phyloP scores from a whole-genome alignment of 163 green algal species.

The Chlorella variabilis region DNA sequence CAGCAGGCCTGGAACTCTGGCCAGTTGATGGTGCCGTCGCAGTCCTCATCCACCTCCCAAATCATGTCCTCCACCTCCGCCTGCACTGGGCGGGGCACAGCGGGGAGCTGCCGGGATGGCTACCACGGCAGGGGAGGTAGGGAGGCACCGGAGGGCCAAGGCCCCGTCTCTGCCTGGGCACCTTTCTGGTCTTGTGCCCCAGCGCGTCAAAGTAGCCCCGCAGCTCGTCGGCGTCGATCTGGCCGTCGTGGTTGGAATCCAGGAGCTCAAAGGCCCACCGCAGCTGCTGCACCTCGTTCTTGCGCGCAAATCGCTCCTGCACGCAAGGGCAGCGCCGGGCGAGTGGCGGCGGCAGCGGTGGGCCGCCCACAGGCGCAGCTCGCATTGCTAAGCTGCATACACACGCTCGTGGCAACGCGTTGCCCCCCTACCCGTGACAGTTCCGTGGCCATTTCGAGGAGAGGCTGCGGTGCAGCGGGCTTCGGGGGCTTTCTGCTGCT shows the following conservation, averaged over 20 bases:
- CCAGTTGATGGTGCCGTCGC: conserved; percentile 86
- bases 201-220: conserved; percentile 74
- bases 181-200: conserved; percentile 77
- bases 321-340: neutral
- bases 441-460: neutral
- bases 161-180: no score
- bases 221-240: conserved; percentile 88
- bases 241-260: conserved; percentile 82
- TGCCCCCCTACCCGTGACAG: conserved; percentile 7
- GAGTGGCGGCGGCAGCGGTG: neutral
- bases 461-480: neutral
- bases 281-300: conserved; percentile 88
- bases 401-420: no score
- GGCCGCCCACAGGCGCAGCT: no score
- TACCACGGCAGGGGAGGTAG: no score
- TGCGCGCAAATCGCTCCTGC: conserved; percentile 85
- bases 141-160: no score
- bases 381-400: no score
- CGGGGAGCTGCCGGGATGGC: neutral
- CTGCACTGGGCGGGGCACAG: conserved; percentile 34
- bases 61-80: conserved; percentile 94
- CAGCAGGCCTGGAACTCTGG: conserved; percentile 90
- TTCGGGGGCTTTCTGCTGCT: neutral
- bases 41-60: conserved; percentile 98
- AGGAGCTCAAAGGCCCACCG: conserved; percentile 81